Evolutionary conservation across 2,329 filamentous ascomycete genomes (phyloP).

Genomic region (Verticillium dahliae): DNA sequence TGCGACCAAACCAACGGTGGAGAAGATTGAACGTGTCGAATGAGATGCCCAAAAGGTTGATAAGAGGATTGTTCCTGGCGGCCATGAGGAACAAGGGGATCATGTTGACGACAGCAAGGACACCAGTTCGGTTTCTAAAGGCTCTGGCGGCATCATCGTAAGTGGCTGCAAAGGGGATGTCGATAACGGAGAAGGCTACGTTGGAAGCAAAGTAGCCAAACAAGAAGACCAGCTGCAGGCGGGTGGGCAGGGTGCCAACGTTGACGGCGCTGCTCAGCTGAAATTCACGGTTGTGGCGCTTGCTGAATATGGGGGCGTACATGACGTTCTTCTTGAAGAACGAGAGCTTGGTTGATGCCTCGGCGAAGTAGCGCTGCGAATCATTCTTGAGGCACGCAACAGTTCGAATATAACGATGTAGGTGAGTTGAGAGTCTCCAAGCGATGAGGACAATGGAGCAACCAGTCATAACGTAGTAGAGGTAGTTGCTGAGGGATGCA

Average conservation of each 20-base stretch:
- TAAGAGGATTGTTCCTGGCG: constrained; percentile 72
- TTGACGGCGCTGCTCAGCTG: constrained; percentile 54
- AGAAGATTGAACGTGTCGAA: constrained; percentile 81
- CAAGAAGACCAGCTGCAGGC: constrained; percentile 56
- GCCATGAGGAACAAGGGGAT: constrained; percentile 68
- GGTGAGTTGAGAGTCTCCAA: constrained; percentile 57
- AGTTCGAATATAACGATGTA: constrained; percentile 63
- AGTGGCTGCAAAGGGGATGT: constrained; percentile 51
- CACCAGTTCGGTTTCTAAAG: constrained; percentile 62
- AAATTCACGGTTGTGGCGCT: constrained; percentile 63
- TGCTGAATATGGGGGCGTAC: constrained; percentile 57
- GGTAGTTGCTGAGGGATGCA: constrained; percentile 51
- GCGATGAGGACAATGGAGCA: constrained; percentile 57
- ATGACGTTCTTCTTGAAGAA: constrained; percentile 60
- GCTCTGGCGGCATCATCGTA: constrained; percentile 37
- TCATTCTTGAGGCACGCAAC: constrained; percentile 73
- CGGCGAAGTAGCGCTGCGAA: constrained; percentile 71
- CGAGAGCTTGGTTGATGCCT: constrained; percentile 44
- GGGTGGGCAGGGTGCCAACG: constrained; percentile 58
- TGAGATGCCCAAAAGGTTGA: constrained; percentile 63
- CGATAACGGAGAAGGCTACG: constrained; percentile 66
- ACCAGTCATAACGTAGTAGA: constrained; percentile 57
- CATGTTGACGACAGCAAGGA: constrained; percentile 71
- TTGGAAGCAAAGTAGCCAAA: constrained; percentile 57
- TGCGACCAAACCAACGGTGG: constrained; percentile 74